Evolutionary conservation across 768 basidiomycete genomes (phyloP).

Genomic region (Strobilomyces confusus): DNA sequence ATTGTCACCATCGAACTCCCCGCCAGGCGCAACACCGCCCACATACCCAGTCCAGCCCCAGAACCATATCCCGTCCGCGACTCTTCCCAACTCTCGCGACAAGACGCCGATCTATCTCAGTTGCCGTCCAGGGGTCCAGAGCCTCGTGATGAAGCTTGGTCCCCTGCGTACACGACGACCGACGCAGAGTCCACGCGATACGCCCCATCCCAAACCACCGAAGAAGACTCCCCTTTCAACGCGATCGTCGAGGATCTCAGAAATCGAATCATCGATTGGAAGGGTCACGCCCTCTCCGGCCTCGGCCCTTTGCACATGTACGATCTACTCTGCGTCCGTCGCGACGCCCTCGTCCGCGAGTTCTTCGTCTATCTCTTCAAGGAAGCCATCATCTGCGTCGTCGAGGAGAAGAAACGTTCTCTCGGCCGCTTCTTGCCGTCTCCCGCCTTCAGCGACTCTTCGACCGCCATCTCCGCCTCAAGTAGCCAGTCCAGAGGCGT

Average conservation of each 20-base stretch:
- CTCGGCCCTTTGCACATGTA: conserved; percentile 90
- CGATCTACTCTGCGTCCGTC: conserved; percentile 83
- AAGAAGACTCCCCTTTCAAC: conserved; percentile 74
- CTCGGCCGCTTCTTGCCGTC: conserved; percentile 72
- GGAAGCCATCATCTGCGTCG: conserved; percentile 97
- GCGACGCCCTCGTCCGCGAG: conserved; percentile 86
- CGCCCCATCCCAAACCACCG: conserved; percentile 25
- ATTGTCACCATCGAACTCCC: conserved; percentile 93
- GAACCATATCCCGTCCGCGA: conserved; percentile 42
- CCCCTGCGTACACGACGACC: conserved; percentile 27
- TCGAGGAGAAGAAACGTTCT: conserved; percentile 89
- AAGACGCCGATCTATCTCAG: conserved; percentile 23
- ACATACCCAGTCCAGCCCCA: conserved; percentile 52
- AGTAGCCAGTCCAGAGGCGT: conserved; percentile 51
- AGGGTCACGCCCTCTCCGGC: conserved; percentile 86
- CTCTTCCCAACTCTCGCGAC: conserved; percentile 16
- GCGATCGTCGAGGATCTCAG: conserved; percentile 86
- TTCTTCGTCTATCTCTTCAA: conserved; percentile 97
- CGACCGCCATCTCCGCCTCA: conserved; percentile 37
- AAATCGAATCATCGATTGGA: conserved; percentile 93
- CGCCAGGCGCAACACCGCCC: conserved; percentile 53
- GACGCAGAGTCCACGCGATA: conserved; percentile 32
- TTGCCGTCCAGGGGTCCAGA: conserved; percentile 10
- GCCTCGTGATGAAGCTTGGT: conserved; percentile 21
- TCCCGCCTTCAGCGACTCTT: conserved; percentile 49